Evolutionary conservation across 2,329 filamentous ascomycete species (phyloP), one percentile per base, ranked within the genome.

Genomic region (Clarireedia homoeocarpa): DNA sequence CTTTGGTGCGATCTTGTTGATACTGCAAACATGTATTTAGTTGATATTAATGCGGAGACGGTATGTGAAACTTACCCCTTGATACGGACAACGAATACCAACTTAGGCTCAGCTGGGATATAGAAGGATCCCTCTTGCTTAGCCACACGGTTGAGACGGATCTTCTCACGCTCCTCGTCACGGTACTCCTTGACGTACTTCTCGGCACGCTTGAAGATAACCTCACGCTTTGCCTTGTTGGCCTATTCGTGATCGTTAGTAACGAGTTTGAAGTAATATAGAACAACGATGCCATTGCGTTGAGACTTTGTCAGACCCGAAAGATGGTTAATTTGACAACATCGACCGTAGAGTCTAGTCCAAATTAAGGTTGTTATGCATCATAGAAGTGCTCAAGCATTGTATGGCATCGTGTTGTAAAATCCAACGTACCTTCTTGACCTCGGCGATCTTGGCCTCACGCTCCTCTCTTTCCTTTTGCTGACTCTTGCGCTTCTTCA

Each of bases 1-100:
- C 89, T 99, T 97, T 70, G 94, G 94, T 74, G 95, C 86, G 71
- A 99, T 97, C 89, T 99, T 99, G 89, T 97, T 97, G 91, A 99
- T 97, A 95, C 30, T 34, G 30, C 30, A 34, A 34, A 34, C 12
- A 34, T 86, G 62, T 48, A 50, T 12, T n/a, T 27, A 3, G 30
- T 12, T 34, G 10, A 34, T 34, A 12, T 14, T 12, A 34, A 34
- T 54, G 49, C 67, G 48, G 64, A 14, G 34, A 42, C n/a, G 15
- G 34, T 44, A 6, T 50, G 15, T 44, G 23, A 36, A 52, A 71
- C 82, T 67, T 77, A 87, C 85, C 86, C 94, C 90, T 99, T 99
- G 84, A 99, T 99, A 76, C 94, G 92, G 77, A 97, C 80, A 71
- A 99, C 85, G 76, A 99, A 99, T 80, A 92, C 91, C 72, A 99